Conservation (phyloP, 2,329 filamentous ascomycete genomes). For the Verticillium nubilum region DNA sequence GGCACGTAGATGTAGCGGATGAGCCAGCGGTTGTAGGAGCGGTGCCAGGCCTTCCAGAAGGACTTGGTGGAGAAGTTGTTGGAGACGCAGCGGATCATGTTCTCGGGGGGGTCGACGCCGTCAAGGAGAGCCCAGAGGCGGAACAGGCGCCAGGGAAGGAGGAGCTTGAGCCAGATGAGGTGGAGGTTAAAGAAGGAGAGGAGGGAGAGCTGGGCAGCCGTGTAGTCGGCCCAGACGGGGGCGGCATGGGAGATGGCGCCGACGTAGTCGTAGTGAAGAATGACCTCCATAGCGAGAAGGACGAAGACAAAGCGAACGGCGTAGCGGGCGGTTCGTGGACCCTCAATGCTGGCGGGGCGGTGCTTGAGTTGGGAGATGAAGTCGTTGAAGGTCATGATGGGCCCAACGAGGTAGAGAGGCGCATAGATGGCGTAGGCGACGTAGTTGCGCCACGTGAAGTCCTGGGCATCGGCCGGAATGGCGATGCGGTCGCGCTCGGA, state of each 20-base stretch:
- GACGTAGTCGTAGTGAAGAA: constrained; percentile 89
- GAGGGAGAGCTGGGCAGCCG: constrained; percentile 80
- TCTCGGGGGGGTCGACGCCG: constrained; percentile 91
- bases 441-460: constrained; percentile 82
- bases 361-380: constrained; percentile 85
- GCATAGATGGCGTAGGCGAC: constrained; percentile 86
- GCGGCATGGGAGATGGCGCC: constrained; percentile 81
- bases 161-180: constrained; percentile 95
- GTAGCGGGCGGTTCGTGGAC: constrained; percentile 70
- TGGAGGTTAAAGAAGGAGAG: constrained; percentile 95
- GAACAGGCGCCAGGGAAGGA: constrained; percentile 97
- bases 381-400: constrained; percentile 97
- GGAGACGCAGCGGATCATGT: constrained; percentile 95
- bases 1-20: constrained; percentile 92
- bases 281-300: constrained; percentile 82
- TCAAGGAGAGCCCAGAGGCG: constrained; percentile 92
- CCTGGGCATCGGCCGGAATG: constrained; percentile 63
- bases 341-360: constrained; percentile 64
- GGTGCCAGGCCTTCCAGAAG: constrained; percentile 97
- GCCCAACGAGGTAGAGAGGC: constrained; percentile 86
- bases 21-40: constrained; percentile 91
- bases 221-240: constrained; percentile 78
- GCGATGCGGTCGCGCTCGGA: constrained; percentile 84
- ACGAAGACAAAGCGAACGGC: constrained; percentile 74
- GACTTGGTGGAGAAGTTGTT: constrained; percentile 87